phyloP scores from a whole-genome alignment of 495 filamentous ascomycete genomes.

The Bacidia gigantensis region DNA sequence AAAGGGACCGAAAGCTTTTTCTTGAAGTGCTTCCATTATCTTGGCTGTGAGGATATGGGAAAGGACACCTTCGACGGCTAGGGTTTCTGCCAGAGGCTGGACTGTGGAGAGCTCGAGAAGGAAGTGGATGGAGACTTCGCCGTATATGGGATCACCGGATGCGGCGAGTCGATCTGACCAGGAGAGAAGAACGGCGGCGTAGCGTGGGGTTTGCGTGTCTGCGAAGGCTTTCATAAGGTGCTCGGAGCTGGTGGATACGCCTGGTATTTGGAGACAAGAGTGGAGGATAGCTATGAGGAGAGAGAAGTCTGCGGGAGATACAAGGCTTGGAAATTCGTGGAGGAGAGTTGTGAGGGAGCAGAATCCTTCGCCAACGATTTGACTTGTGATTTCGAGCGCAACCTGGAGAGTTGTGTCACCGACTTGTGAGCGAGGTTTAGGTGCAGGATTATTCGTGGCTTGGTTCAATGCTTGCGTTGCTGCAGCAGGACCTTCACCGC shows the following conservation, averaged over 20 bases:
- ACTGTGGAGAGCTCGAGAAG: constrained; percentile 76
- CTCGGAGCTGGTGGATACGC: constrained; percentile 41
- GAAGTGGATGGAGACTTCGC: constrained; percentile 73
- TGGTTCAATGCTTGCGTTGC: neutral
- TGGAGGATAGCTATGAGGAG: constrained; percentile 85
- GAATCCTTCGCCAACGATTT: constrained; percentile 70
- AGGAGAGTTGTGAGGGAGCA: constrained; percentile 59
- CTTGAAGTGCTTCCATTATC: constrained; percentile 53
- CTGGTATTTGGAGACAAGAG: constrained; percentile 58
- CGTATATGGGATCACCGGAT: constrained; percentile 76
- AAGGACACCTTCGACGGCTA: constrained; percentile 74
- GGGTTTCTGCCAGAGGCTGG: constrained; percentile 70
- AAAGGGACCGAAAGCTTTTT: constrained; percentile 57
- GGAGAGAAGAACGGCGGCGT: constrained; percentile 76
- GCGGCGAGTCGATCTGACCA: constrained; percentile 70
- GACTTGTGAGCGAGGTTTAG: neutral
- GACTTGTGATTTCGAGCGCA: constrained; percentile 59
- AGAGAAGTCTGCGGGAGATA: constrained; percentile 56
- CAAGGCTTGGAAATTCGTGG: constrained; percentile 45
- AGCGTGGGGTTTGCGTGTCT: constrained; percentile 51
- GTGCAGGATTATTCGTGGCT: constrained; percentile 18
- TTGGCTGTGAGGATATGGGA: constrained; percentile 64
- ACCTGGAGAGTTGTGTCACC: constrained; percentile 26
- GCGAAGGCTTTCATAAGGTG: constrained; percentile 55
- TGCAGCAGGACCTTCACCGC: constrained; percentile 7